Evolutionary conservation across 129 eudicot species (phyloP).

Genomic region (Heracleum sosnowskyi): DNA sequence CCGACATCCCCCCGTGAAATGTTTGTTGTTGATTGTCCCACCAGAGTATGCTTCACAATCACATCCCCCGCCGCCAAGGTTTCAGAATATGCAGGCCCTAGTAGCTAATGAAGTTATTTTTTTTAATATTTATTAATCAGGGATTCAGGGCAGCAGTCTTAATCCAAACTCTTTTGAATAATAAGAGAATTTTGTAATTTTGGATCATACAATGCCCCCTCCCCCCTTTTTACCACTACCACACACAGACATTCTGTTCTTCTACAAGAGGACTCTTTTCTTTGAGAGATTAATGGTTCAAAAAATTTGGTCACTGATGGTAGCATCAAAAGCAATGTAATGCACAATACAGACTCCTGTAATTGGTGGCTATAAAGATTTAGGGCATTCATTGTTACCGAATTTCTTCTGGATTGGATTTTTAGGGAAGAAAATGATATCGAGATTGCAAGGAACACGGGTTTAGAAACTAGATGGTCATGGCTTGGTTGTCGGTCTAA

Average conservation of each 20-base stretch:
- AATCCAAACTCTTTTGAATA: background rate
- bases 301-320: background rate
- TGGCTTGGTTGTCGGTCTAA: too few relatives aligned
- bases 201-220: too few relatives aligned
- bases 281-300: background rate
- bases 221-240: background rate
- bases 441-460: too few relatives aligned
- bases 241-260: background rate
- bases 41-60: background rate
- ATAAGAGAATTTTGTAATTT: background rate
- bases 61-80: too few relatives aligned
- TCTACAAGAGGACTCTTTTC: background rate
- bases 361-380: too few relatives aligned
- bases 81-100: background rate
- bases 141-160: background rate
- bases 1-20: background rate
- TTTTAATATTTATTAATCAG: background rate
- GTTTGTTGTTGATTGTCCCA: background rate
- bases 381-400: too few relatives aligned
- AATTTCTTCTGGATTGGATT: too few relatives aligned
- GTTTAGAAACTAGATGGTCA: too few relatives aligned
- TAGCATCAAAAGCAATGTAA: background rate
- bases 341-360: too few relatives aligned
- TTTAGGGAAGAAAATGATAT: too few relatives aligned
- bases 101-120: background rate